Evolutionary conservation across 176 grass and related monocot genomes (phyloP).

Genomic region (Aechmea fasciata): DNA sequence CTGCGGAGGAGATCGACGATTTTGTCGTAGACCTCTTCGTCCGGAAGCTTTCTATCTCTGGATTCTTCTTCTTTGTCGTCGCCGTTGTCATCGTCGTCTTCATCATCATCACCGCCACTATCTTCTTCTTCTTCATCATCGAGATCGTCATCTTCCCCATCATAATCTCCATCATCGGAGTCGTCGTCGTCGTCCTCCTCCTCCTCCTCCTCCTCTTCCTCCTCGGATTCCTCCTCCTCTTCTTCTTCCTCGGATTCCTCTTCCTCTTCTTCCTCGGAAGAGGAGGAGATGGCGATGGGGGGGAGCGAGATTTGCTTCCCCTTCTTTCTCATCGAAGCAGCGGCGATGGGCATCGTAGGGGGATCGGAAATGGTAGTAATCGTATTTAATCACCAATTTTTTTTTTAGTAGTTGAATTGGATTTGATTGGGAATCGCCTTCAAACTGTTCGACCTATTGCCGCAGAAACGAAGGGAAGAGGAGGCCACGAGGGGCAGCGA

Average conservation of each 20-base stretch:
- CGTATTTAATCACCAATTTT: no score
- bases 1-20: conserved; percentile 40
- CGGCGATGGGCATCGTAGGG: conserved; percentile 17
- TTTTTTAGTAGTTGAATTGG: no score
- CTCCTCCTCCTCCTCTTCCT: not conserved
- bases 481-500: not conserved
- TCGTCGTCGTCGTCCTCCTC: not conserved
- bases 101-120: conserved; percentile 14
- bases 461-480: not conserved
- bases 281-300: conserved; percentile 43
- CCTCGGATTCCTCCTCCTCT: conserved; percentile 20
- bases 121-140: conserved; percentile 17
- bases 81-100: conserved; percentile 16
- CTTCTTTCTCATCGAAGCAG: not conserved
- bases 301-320: conserved; percentile 2
- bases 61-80: conserved; percentile 11
- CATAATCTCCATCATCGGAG: not conserved
- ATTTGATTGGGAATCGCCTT: not conserved
- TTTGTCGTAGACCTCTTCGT: conserved; percentile 32
- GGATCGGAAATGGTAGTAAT: conserved; percentile 20
- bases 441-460: not conserved
- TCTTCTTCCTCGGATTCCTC: conserved; percentile 17
- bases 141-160: not conserved
- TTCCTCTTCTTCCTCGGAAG: conserved; percentile 26
- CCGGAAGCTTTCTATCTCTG: conserved; percentile 16